Base-by-base conservation (phyloP, 1,139 yeast genomes). In the Hemisphaericaspora lyxosophila region DNA sequence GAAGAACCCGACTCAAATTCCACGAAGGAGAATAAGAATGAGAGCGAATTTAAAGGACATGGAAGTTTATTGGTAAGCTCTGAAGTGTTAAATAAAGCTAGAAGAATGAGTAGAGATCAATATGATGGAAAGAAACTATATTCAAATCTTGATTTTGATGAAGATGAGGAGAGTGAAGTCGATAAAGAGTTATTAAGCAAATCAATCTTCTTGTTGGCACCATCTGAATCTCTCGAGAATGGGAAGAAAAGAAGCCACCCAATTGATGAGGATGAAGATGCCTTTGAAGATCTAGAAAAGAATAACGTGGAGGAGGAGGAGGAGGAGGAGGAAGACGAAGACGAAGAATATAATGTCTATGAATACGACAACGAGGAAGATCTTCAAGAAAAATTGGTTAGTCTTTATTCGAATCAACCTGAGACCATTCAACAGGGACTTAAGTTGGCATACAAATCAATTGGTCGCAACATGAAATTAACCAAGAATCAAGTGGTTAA, bases 371-470 rank as follows among this genome's bases (percentile, higher is more conserved):
- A 45, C 26, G 57, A 51, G 16, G 72, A 61, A 7, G 69, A 66
- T 26, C 71, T 68, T 24, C 61, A 60, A 20, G 75, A 70, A 9
- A 78, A 73, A 47, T 61, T 77, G 19, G 73, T 85, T 5, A 86
- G 96, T 62, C 69, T 85, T 24, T 89, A 89, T 59, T 88, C 96
- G 0, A 80, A 88, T 55, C 97, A 87, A 55, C 97, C 97, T 0
- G 67, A 65, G 14, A 78, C 75, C 38, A 62, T 86, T 22, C 77
- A 76, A 46, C 82, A 84, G 47, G 97, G 97, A 0, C 57, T 90
- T 8, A 73, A 71, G 41, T 73, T 73, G 16, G 96, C 97, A 0
- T 85, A 83, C 53, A 70, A 67, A 40, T 79, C 95, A 3, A 60
- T 90, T 36, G 92, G 86, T 9, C 72, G 74, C 41, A 89, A 89